Base-by-base conservation (phyloP, 2,329 filamentous ascomycete species). In the Cordyceps militaris region DNA sequence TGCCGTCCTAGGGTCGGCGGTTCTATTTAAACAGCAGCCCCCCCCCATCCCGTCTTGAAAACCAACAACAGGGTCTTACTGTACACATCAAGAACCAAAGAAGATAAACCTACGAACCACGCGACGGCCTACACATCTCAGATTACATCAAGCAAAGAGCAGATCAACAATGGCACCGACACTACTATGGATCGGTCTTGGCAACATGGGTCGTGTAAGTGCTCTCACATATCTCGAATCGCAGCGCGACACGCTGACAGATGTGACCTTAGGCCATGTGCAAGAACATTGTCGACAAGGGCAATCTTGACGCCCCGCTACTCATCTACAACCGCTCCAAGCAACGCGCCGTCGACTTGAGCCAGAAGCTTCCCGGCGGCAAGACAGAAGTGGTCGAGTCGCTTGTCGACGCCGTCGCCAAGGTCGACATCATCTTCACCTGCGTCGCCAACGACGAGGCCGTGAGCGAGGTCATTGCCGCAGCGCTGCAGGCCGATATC, bases 141-240 rank as follows among this genome's bases (percentile, higher is more conserved):
- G n/a, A 11, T 16, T 28, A 34, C 30, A n/a, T 16, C 23, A 40
- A 42, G 26, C 34, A 40, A 23, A 52, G 2, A 26, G 9, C 5
- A 57, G 13, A 47, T 42, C 40, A 24, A 46, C 16, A 9, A 84
- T 84, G 82, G 74, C 80, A 44, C 77, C 79, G 58, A 83, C 81
- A 71, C 67, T 94, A 53, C 79, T 90, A 65, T 95, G 85, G 84
- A 84, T 95, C 56, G 91, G 91, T 58, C 80, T 96, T 52, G 91
- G 91, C 54, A 95, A 95, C 70, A 96, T 96, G 84, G 91, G 89
- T 63, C 81, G 86, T 67, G 88, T 88, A 75, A 75, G 82, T n/a
- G 47, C 34, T 56, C 48, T 38, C n/a, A 58, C 19, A 30, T 26
- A 55, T 11, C 9, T 40, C 28, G 40, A 28, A 59, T 63, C 34